Evolutionary conservation across 1,284 basidiomycete species (phyloP).

Genomic region (Testicularia cyperi): DNA sequence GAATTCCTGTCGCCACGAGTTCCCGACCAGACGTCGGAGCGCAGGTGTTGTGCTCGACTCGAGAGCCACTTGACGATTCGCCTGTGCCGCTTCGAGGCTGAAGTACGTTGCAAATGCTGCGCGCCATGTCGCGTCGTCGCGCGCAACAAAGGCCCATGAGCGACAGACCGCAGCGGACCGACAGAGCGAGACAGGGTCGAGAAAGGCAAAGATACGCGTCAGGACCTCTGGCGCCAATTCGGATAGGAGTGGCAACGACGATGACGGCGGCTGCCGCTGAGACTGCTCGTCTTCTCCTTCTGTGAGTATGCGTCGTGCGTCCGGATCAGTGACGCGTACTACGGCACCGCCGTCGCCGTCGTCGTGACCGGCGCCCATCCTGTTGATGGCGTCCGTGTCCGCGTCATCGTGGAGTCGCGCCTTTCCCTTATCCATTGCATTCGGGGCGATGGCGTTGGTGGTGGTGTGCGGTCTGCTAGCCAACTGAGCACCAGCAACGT

Average conservation of each 20-base stretch:
- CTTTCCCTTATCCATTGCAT: conserved; percentile 26
- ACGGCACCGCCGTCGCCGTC: conserved; percentile 7
- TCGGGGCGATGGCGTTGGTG: too few relatives aligned
- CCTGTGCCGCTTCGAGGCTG: conserved; percentile 63
- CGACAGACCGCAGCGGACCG: conserved; percentile 67
- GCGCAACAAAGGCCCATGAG: conserved; percentile 69
- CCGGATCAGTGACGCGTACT: conserved; percentile 23
- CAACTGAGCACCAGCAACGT: too few relatives aligned
- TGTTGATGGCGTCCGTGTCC: neutral
- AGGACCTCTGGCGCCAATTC: conserved; percentile 70
- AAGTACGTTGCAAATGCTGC: conserved; percentile 75
- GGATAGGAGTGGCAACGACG: conserved; percentile 60
- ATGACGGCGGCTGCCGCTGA: conserved; percentile 44
- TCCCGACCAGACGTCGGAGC: conserved; percentile 65
- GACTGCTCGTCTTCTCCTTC: neutral
- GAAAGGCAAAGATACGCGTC: conserved; percentile 74
- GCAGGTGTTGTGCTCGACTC: conserved; percentile 59
- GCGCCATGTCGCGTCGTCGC: conserved; percentile 78
- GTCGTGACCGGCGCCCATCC: too few relatives aligned
- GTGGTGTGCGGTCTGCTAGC: too few relatives aligned
- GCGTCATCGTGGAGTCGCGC: too few relatives aligned
- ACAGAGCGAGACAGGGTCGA: conserved; percentile 70
- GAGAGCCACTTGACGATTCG: conserved; percentile 67
- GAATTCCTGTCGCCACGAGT: conserved; percentile 52
- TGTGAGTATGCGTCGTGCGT: neutral